Percentiles rank a stretch among this genome's conserved stretches.
Conservation (phyloP, 176 grass and related monocot genomes). For the Chrysopogon serrulatus region DNA sequence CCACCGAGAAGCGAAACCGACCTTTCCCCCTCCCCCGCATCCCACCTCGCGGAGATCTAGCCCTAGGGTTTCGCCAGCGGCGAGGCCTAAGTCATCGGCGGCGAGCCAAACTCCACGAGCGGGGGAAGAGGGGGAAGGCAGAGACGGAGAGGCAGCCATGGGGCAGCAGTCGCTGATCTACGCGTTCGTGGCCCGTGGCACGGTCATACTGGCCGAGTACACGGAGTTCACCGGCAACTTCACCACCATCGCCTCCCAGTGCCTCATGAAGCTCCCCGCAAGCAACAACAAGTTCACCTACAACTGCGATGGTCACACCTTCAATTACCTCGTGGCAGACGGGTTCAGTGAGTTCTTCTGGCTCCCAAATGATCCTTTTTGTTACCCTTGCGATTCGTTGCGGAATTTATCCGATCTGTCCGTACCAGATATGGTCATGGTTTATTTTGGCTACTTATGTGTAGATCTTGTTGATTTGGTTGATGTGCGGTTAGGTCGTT, state of each 20-base stretch:
- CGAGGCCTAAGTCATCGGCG: slow-evolving; percentile 5
- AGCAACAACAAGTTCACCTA: slow-evolving; percentile 98
- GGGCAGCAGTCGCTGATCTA: slow-evolving; percentile 97
- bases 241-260: slow-evolving; percentile 92
- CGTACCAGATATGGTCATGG: neutral
- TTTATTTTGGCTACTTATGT: neutral
- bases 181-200: slow-evolving; percentile 87
- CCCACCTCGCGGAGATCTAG: slow-evolving; percentile 18
- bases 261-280: slow-evolving; percentile 80
- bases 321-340: slow-evolving; percentile 91
- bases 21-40: slow-evolving; percentile 27
- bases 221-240: slow-evolving; percentile 97
- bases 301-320: slow-evolving; percentile 90
- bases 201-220: slow-evolving; percentile 83
- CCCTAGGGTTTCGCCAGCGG: slow-evolving; percentile 5
- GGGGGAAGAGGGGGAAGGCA: neutral
- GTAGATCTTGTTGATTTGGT: slow-evolving; percentile 25
- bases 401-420: neutral
- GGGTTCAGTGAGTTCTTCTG: slow-evolving; percentile 63
- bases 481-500: neutral
- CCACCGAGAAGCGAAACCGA: slow-evolving; percentile 28
- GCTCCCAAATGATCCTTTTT: neutral
- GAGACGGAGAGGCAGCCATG: slow-evolving; percentile 31
- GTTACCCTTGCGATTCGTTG: neutral
- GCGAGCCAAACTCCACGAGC: neutral